These are phyloP conservation scores for Boechera divaricarpa DNA, from an alignment of 345 rosid species.

Conservation along the genomic window DNA sequence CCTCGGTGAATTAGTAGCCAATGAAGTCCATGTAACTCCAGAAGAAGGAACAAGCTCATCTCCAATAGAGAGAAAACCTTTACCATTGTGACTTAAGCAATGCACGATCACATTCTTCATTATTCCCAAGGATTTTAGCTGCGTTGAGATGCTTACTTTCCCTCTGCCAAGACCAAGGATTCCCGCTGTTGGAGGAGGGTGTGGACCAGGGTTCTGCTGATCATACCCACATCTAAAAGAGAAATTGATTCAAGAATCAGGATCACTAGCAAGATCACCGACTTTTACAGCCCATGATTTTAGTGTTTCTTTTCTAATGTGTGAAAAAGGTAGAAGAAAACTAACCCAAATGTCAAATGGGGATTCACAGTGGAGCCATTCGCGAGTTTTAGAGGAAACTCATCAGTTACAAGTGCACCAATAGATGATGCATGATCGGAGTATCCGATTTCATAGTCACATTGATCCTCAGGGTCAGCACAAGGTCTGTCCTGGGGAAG, in stretches of 20 bases:
- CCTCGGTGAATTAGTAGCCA: slow-evolving; percentile 48
- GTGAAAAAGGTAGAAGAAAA: slow-evolving; percentile 11
- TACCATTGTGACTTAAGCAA: slow-evolving; percentile 75
- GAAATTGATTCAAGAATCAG: neutral
- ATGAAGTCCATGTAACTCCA: slow-evolving; percentile 69
- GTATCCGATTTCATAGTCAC: slow-evolving; percentile 78
- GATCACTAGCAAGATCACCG: slow-evolving; percentile 28
- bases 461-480: slow-evolving; percentile 62
- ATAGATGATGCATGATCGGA: slow-evolving; percentile 79
- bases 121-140: slow-evolving; percentile 54
- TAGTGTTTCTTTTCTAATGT: neutral
- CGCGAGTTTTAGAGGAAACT: slow-evolving; percentile 53
- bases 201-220: slow-evolving; percentile 55
- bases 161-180: slow-evolving; percentile 86
- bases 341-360: slow-evolving; percentile 76
- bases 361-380: slow-evolving; percentile 62
- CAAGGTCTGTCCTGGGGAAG: slow-evolving; percentile 50
- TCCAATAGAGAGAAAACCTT: slow-evolving; percentile 87
- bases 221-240: slow-evolving; percentile 80
- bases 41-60: slow-evolving; percentile 66
- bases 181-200: slow-evolving; percentile 68
- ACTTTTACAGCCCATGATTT: neutral
- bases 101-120: slow-evolving; percentile 73
- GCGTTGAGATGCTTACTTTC: slow-evolving; percentile 69
- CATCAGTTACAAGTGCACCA: slow-evolving; percentile 76